Evolutionary conservation across 768 basidiomycete species (phyloP), one percentile per base, ranked within the genome.

Genomic region (Cantharellus anzutake): DNA sequence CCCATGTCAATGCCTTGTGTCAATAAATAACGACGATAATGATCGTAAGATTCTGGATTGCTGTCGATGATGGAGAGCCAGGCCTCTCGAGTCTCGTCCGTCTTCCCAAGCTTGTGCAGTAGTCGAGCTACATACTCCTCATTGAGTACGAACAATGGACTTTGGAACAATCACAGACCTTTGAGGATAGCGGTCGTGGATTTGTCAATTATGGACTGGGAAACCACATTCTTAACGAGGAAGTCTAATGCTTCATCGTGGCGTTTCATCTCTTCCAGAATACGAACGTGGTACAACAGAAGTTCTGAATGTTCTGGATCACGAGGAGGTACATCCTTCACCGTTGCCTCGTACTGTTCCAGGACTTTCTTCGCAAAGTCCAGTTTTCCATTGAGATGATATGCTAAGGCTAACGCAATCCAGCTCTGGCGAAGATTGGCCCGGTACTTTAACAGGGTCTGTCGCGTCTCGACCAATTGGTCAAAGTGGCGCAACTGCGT

Each of bases 351-450:
- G 66, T 90, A 87, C 52, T 81, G 78, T 60, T 86, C 81, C 38
- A 94, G 69, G 1, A 87, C 79, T 38, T 78, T 78, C 66, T 78
- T 78, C 2, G 91, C 83, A 65, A 87, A 84, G 5, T 69, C 65
- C 2, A 80, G 69, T 63, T 92, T 83, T 3, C 84, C 84, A 60
- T 81, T 85, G 14, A 98, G 76, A 66, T 90, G 84, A 69, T 89
- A 83, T 2, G 93, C 91, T 37, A 98, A 79, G 11, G 90, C 90
- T 53, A 92, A 75, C 2, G 79, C 87, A 58, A 91, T 71, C 96
- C 96, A 99, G 68, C 92, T 85, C 60, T 84, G 79, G 4, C 93
- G 86, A 16, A 86, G 72, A 59, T 82, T 81, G 0, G 94, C 92
- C 11, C 92, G 82, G 11, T 90, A 69, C 60, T 76, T 79, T 42